Conservation (phyloP, 257 asterid genomes). For the Nicotiana attenuata region DNA sequence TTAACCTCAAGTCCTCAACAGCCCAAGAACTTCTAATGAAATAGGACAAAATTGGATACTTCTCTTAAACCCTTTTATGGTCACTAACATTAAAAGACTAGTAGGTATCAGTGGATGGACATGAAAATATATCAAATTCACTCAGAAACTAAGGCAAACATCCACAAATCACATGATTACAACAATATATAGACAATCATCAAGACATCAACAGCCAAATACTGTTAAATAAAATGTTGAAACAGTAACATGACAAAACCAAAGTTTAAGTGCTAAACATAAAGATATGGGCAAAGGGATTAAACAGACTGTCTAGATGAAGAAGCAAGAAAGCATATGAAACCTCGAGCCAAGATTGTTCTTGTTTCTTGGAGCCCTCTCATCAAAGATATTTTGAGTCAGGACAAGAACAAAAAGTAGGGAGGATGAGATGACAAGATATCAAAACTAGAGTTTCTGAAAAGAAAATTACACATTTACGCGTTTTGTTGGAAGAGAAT, state of each 20-base stretch:
- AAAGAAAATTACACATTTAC: background rate
- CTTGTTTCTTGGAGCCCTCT: conserved; percentile 15
- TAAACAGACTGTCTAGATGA: background rate
- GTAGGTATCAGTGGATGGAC: background rate
- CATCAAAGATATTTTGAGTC: background rate
- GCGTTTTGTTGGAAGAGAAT: conserved; percentile 17
- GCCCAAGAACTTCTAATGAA: background rate
- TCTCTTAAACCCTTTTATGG: background rate
- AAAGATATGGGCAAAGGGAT: background rate
- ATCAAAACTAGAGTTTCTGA: background rate
- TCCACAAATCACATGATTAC: background rate
- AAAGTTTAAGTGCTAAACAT: background rate
- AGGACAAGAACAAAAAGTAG: background rate
- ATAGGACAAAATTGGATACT: background rate
- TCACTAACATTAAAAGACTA: background rate
- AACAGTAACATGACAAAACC: background rate
- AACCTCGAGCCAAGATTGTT: conserved; percentile 1
- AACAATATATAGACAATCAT: background rate
- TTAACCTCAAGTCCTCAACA: background rate
- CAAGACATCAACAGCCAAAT: background rate
- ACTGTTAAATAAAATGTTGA: background rate
- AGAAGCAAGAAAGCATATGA: background rate
- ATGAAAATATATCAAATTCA: background rate
- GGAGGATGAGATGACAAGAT: background rate
- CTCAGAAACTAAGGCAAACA: background rate